These are phyloP conservation scores for Mollisia scopiformis DNA, from an alignment of 2,329 filamentous ascomycete genomes.

Conservation along the genomic window DNA sequence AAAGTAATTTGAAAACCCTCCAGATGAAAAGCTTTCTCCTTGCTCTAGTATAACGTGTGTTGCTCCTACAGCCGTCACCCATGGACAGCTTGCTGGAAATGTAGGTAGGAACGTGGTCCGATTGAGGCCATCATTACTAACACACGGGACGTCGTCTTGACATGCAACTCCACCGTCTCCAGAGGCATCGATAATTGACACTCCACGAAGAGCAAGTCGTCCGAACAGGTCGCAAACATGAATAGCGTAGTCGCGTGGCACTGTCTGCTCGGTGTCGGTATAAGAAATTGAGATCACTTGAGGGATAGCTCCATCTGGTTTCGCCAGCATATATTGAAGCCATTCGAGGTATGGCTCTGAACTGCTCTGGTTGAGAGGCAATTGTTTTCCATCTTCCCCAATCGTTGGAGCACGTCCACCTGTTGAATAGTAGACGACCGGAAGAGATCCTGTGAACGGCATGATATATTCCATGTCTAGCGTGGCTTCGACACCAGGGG, in stretches of 20 bases:
- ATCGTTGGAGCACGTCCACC: slow-evolving; percentile 54
- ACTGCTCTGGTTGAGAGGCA: slow-evolving; percentile 43
- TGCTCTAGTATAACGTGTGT: slow-evolving; percentile 47
- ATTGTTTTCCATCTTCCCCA: slow-evolving; percentile 36
- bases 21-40: slow-evolving; percentile 46
- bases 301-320: slow-evolving; percentile 52
- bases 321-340: slow-evolving; percentile 57
- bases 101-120: slow-evolving; percentile 57
- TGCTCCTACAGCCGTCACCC: slow-evolving; percentile 6
- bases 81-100: slow-evolving; percentile 62
- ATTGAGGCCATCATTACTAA: slow-evolving; percentile 59
- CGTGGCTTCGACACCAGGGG: slow-evolving; percentile 50
- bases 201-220: slow-evolving; percentile 64
- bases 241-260: slow-evolving; percentile 61
- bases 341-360: slow-evolving; percentile 70
- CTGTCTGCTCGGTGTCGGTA: slow-evolving; percentile 66
- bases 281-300: slow-evolving; percentile 68
- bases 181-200: slow-evolving; percentile 61
- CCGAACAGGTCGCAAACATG: slow-evolving; percentile 64
- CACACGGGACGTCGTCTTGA: slow-evolving; percentile 49
- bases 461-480: slow-evolving; percentile 59
- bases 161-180: slow-evolving; percentile 51
- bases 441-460: slow-evolving; percentile 54
- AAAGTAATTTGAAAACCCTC: slow-evolving; percentile 31
- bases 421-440: slow-evolving; percentile 56